Evolutionary conservation across 2,329 filamentous ascomycete species (phyloP), one percentile per base, ranked within the genome.

Genomic region (Sporothrix dimorphospora): DNA sequence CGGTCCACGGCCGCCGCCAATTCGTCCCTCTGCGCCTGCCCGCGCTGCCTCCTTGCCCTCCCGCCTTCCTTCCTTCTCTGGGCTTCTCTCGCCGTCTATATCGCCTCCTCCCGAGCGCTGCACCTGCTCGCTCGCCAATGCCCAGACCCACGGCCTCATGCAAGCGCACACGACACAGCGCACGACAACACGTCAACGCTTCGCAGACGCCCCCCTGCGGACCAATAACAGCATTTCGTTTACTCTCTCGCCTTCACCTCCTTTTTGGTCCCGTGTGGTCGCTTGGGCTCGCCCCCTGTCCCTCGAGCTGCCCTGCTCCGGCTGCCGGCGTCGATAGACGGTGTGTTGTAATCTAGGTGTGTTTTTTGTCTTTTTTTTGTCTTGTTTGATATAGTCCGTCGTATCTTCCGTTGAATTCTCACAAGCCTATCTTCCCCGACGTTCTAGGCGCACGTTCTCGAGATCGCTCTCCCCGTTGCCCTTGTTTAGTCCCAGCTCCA

Each of bases 301-400:
- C 19, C 12, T 30, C 16, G 11, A 68, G 9, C 66, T 27, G 49
- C 21, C 27, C 34, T 38, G n/a, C 49, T 42, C 51, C 51, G 66
- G 47, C 51, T 68, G 45, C 65, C 49, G 49, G 49, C 6, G 49
- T 34, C 66, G 49, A 69, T 30, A 55, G 51, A 69, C 66, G 66
- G 66, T 55, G 49, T 69, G 49, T 30, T 38, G 47, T n/a, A 3
- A 11, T 53, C 30, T 38, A 19, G 30, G 27, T 27, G 11, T 40
- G 3, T 53, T 27, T 51, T 30, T 34, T 34, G 3, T 34, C 9
- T 19, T 67, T 49, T n/a, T 4, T 49, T 38, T n/a, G 21, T 51
- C 38, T 67, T 30, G 8, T 47, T 45, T 16, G 30, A 34, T 59
- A 59, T 59, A 59, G 49, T n/a, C n/a, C n/a, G n/a, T n/a, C n/a